Evolutionary conservation across 2,329 filamentous ascomycete species (phyloP).

Genomic region (Paradendryphiella salina): DNA sequence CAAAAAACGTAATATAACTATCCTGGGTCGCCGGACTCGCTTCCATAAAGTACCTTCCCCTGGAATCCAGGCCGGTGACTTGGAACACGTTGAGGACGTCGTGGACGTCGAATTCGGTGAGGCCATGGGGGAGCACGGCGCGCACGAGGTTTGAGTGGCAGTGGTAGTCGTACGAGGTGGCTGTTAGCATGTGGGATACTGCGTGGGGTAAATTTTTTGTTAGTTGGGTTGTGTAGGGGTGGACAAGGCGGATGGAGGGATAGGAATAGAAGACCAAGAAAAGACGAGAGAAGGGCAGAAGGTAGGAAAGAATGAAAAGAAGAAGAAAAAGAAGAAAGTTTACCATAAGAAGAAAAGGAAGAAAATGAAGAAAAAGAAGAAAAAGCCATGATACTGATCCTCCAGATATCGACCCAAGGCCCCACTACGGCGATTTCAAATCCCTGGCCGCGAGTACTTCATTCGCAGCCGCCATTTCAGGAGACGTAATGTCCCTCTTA

Average conservation of each 20-base stretch:
- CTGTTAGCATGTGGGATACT: slow-evolving; percentile 72
- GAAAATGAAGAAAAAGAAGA: not conserved
- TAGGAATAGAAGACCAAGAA: too few relatives aligned
- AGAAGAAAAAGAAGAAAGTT: not conserved
- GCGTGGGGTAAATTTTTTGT: too few relatives aligned
- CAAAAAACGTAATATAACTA: slow-evolving; percentile 72
- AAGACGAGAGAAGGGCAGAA: not conserved
- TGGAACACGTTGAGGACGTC: slow-evolving; percentile 88
- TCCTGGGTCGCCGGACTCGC: slow-evolving; percentile 35
- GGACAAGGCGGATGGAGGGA: not conserved
- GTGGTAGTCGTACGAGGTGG: slow-evolving; percentile 75
- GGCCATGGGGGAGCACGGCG: slow-evolving; percentile 68
- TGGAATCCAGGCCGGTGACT: slow-evolving; percentile 73
- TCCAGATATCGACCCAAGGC: too few relatives aligned
- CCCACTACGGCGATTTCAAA: slow-evolving; percentile 4
- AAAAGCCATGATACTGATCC: too few relatives aligned
- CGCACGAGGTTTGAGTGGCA: slow-evolving; percentile 82
- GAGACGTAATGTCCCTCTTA: slow-evolving; percentile 1
- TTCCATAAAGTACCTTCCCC: slow-evolving; percentile 59
- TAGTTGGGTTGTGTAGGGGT: not conserved
- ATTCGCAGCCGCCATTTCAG: slow-evolving; percentile 13
- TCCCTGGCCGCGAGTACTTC: slow-evolving; percentile 10
- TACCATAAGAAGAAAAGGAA: not conserved
- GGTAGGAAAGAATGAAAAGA: not conserved
- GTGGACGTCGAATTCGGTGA: slow-evolving; percentile 75